Percentiles rank a stretch among this genome's conserved stretches.
phyloP scores from a whole-genome alignment of 1,139 yeast genomes.

The Yamadazyma diospyri region DNA sequence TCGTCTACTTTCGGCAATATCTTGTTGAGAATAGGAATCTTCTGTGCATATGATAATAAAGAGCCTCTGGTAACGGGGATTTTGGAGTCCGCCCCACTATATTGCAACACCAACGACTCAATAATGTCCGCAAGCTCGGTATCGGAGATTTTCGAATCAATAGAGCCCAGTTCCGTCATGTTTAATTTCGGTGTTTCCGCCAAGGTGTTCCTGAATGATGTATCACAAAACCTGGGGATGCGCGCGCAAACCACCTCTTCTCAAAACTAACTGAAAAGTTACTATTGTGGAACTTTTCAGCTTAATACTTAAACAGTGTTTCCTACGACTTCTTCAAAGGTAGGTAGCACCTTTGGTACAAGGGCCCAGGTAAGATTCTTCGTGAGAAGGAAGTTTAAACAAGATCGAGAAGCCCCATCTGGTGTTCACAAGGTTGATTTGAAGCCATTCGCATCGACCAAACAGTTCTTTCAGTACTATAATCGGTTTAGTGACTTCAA shows the following conservation, averaged over 20 bases:
- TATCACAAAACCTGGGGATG: conserved; percentile 3
- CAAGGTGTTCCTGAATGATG: background rate
- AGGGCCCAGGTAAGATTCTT: background rate
- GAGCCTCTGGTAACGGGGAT: conserved; percentile 1
- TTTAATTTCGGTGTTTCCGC: background rate
- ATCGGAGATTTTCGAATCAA: background rate
- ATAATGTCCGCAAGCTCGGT: conserved; percentile 13
- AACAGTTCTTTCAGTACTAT: conserved; percentile 10
- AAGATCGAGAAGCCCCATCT: background rate
- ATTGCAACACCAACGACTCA: conserved; percentile 13
- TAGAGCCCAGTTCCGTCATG: background rate
- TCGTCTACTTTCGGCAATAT: conserved; percentile 27
- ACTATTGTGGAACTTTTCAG: background rate
- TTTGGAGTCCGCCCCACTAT: conserved; percentile 7
- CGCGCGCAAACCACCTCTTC: conserved; percentile 3
- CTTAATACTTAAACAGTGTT: conserved; percentile 1
- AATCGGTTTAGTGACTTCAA: conserved; percentile 15
- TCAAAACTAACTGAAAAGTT: conserved; percentile 1
- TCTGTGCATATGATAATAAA: conserved; percentile 15
- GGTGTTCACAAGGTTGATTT: conserved; percentile 18
- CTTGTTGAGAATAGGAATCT: conserved; percentile 27
- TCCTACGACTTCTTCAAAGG: conserved; percentile 2
- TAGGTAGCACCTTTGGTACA: conserved; percentile 2
- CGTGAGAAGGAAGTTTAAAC: conserved; percentile 3
- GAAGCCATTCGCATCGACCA: conserved; percentile 8